Percentiles rank a stretch among this genome's conserved stretches.
phyloP scores from a whole-genome alignment of 2,329 filamentous ascomycete genomes.

The Sarocladium oryzae region DNA sequence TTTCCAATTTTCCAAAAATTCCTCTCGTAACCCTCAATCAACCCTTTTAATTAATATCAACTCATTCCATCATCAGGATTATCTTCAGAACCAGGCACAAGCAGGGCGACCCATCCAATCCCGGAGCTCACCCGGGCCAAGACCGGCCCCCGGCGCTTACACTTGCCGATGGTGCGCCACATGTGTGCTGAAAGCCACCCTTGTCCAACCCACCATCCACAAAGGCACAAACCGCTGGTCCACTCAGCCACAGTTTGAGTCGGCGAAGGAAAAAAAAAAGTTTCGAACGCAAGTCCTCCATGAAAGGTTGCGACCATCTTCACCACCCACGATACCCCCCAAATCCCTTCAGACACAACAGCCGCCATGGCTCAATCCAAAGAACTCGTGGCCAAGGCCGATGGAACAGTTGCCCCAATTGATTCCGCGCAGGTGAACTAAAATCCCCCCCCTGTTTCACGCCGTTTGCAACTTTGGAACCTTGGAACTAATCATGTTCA shows the following conservation, averaged over 20 bases:
- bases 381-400: constrained; percentile 27
- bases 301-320: constrained; percentile 9
- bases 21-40: too few species aligned
- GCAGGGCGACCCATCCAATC: too few species aligned
- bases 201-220: constrained; percentile 6
- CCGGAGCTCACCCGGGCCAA: constrained; percentile 9
- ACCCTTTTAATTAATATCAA: too few species aligned
- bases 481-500: constrained; percentile 11
- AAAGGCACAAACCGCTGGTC: background rate
- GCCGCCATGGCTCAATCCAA: constrained; percentile 34
- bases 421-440: constrained; percentile 34
- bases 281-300: constrained; percentile 15
- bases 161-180: constrained; percentile 28
- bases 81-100: too few species aligned
- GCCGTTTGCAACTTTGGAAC: background rate
- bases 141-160: constrained; percentile 25
- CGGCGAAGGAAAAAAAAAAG: constrained; percentile 17
- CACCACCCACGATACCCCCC: background rate
- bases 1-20: too few species aligned
- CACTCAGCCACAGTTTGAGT: constrained; percentile 4
- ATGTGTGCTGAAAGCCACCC: too few species aligned
- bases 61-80: too few species aligned
- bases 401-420: constrained; percentile 27
- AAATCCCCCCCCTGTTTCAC: too few species aligned
- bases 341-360: background rate